Percentiles rank a stretch among this genome's conserved stretches.
Evolutionary conservation across 345 rosid species (phyloP).

Genomic region (Eucalyptus curtisii): DNA sequence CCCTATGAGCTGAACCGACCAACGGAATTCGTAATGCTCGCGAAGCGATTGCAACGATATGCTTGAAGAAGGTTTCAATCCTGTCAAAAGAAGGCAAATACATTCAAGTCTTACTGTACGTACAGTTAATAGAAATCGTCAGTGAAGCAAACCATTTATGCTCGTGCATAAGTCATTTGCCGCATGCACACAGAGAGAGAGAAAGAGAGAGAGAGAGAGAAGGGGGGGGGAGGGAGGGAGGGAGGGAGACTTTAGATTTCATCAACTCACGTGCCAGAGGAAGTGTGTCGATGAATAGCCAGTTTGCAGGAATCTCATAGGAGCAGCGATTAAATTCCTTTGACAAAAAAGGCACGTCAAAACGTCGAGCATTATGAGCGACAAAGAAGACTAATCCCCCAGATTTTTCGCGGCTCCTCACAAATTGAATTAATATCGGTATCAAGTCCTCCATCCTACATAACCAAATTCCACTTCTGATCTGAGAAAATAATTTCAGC

Average conservation of each 20-base stretch:
- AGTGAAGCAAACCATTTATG: not conserved
- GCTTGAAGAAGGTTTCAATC: conserved; percentile 12
- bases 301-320: conserved; percentile 48
- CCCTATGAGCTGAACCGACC: conserved; percentile 70
- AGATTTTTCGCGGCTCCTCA: conserved; percentile 65
- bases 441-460: conserved; percentile 80
- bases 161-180: not conserved
- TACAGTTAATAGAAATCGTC: not conserved
- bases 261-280: conserved; percentile 47
- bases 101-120: not conserved
- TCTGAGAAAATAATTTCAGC: not conserved
- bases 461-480: not conserved
- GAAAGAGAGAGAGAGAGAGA: not conserved
- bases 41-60: conserved; percentile 33
- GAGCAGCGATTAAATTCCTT: conserved; percentile 64
- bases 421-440: conserved; percentile 55
- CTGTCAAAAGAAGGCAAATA: conserved; percentile 8
- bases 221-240: not conserved
- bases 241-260: conserved; percentile 34
- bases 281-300: conserved; percentile 67
- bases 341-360: conserved; percentile 68
- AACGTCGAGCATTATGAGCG: conserved; percentile 72
- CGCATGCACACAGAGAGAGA: not conserved
- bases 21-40: conserved; percentile 22
- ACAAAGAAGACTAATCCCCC: conserved; percentile 56